Evolutionary conservation across 2,329 filamentous ascomycete genomes (phyloP).

Genomic region (Alternaria viburni): DNA sequence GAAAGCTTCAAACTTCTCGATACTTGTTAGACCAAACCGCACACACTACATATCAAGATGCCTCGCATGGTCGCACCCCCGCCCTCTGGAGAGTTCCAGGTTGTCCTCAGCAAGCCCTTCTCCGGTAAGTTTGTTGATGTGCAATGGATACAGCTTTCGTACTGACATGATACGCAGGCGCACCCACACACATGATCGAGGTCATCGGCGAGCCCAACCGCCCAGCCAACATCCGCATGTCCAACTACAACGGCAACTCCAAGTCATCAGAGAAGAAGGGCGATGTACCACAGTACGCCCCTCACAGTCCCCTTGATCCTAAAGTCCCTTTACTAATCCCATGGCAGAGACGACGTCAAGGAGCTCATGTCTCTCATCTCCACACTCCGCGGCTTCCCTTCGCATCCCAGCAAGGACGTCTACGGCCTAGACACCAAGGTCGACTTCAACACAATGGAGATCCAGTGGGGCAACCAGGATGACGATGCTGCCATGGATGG

Average conservation of each 20-base stretch:
- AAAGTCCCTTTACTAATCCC: neutral
- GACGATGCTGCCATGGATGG: slow-evolving; percentile 44
- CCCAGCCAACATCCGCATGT: slow-evolving; percentile 43
- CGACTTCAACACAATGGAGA: slow-evolving; percentile 52
- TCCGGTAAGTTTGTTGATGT: slow-evolving; percentile 28
- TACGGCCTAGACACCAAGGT: slow-evolving; percentile 49
- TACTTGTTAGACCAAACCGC: no score
- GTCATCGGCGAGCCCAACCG: slow-evolving; percentile 52
- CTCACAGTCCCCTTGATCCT: no score
- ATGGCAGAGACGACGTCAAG: slow-evolving; percentile 48
- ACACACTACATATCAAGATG: slow-evolving; percentile 17
- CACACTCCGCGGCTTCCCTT: slow-evolving; percentile 50
- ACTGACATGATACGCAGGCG: slow-evolving; percentile 13
- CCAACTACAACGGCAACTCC: slow-evolving; percentile 38
- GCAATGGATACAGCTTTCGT: slow-evolving; percentile 4
- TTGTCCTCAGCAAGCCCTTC: slow-evolving; percentile 43
- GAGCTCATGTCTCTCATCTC: slow-evolving; percentile 50
- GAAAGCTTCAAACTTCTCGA: neutral
- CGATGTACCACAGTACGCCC: slow-evolving; percentile 39
- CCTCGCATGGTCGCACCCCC: slow-evolving; percentile 66
- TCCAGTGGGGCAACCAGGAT: slow-evolving; percentile 52
- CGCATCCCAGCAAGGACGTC: slow-evolving; percentile 47
- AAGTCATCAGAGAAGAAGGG: slow-evolving; percentile 49
- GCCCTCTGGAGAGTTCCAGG: slow-evolving; percentile 83
- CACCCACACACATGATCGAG: slow-evolving; percentile 42